These are phyloP conservation scores for Raphanus raphanistrum DNA, from an alignment of 345 rosid species.

Conservation along the genomic window DNA sequence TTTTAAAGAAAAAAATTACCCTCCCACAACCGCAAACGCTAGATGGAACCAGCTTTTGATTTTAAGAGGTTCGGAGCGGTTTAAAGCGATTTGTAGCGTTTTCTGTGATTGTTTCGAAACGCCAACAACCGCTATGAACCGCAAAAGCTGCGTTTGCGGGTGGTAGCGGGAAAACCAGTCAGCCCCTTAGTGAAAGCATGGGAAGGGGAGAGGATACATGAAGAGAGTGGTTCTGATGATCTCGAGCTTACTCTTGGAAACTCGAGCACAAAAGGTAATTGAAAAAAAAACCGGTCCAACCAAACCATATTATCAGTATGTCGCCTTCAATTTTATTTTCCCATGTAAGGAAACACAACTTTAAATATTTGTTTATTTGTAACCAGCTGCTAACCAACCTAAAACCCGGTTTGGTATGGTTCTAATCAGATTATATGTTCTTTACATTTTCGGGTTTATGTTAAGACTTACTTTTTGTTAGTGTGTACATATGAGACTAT, in stretches of 20 bases:
- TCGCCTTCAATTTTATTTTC: conserved; percentile 7
- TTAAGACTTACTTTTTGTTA: too few relatives aligned
- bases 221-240: conserved; percentile 91
- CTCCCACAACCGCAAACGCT: too few relatives aligned
- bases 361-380: conserved; percentile 20
- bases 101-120: too few relatives aligned
- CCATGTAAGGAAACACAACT: conserved; percentile 26
- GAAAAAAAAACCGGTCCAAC: conserved; percentile 8
- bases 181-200: conserved; percentile 97
- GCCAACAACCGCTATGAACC: too few relatives aligned
- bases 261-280: conserved; percentile 68
- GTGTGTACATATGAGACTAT: too few relatives aligned
- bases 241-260: conserved; percentile 97
- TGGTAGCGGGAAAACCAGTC: too few relatives aligned
- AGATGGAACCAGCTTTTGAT: too few relatives aligned
- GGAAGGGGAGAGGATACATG: conserved; percentile 99
- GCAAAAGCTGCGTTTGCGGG: too few relatives aligned
- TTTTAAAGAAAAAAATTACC: too few relatives aligned
- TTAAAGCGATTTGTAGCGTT: too few relatives aligned
- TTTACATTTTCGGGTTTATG: neutral
- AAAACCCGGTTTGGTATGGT: conserved; percentile 7
- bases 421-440: neutral
- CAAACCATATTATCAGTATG: conserved; percentile 16
- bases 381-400: neutral
- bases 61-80: too few relatives aligned